Evolutionary conservation across 2,329 filamentous ascomycete species (phyloP), one percentile per base, ranked within the genome.

Genomic region (Capronia epimyces): DNA sequence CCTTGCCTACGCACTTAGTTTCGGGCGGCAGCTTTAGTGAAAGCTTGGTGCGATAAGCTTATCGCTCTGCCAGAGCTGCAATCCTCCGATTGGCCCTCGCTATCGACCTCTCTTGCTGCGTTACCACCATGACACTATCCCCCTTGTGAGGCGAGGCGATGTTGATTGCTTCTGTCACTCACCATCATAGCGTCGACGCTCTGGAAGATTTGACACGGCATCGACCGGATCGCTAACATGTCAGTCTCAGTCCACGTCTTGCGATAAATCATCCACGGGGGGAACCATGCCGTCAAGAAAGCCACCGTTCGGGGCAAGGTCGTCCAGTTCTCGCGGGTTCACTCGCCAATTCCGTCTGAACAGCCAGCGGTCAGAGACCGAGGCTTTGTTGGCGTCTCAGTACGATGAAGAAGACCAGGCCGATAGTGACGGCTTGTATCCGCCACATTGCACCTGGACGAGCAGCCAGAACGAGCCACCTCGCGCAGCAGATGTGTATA

Each of bases 401-500:
- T 45, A 53, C 37, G 54, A 53, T 36, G 50, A 53, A 43, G 55
- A 60, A 36, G 55, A 57, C 24, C 46, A 52, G 21, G 59, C 59
- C 25, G 60, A 62, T 46, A 57, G 52, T 24, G 57, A 61, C 41
- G 60, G 60, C 5, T 52, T 62, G 18, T 62, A 61, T 45, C 60
- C 60, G 3, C 60, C 60, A 2, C 39, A 61, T 36, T 58, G 53
- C 42, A 54, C 52, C 12, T 61, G 56, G 58, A 62, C 60, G 29
- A 53, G 52, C 34, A 48, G 50, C 22, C 45, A 56, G 15, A 46
- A 21, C 2, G 45, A 51, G 8, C 52, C 55, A 20, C 59, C 58
- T 13, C 39, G 31, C 4, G 46, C 41, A 12, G 54, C 59, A n/a
- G 56, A 60, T 46, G 46, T 54, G 7, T 62, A 57, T 40, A 34